Evolutionary conservation across 768 basidiomycete species (phyloP).

Genomic region (Hericium rajendrae): DNA sequence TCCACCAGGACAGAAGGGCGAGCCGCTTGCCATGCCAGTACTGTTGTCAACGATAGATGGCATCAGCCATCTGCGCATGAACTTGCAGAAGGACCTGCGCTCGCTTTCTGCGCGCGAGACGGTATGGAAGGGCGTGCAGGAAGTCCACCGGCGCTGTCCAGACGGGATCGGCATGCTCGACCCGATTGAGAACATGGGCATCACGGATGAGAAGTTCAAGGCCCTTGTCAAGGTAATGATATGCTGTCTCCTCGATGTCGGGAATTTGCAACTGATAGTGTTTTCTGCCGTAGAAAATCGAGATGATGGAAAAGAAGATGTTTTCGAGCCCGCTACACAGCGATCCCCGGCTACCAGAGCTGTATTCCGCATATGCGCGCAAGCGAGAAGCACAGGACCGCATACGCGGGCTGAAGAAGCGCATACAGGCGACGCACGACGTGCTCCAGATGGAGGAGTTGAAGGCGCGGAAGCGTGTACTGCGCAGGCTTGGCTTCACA

Average conservation of each 20-base stretch:
- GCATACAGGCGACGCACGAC: slow-evolving; percentile 84
- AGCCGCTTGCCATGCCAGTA: slow-evolving; percentile 81
- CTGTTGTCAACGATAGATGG: slow-evolving; percentile 79
- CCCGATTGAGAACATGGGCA: slow-evolving; percentile 90
- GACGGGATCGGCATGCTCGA: slow-evolving; percentile 82
- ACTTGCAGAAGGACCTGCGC: slow-evolving; percentile 85
- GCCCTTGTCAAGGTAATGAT: slow-evolving; percentile 63
- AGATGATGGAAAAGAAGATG: slow-evolving; percentile 80
- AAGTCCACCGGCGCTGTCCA: slow-evolving; percentile 87
- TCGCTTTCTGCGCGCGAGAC: slow-evolving; percentile 68
- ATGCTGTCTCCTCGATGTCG: slow-evolving; percentile 3
- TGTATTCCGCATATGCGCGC: slow-evolving; percentile 71
- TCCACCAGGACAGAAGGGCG: slow-evolving; percentile 58
- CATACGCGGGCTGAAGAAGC: slow-evolving; percentile 73
- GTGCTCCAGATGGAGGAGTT: slow-evolving; percentile 94
- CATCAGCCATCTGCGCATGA: slow-evolving; percentile 79
- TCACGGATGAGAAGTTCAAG: slow-evolving; percentile 90
- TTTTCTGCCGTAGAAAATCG: no score
- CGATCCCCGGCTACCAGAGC: slow-evolving; percentile 65
- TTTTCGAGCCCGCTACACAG: slow-evolving; percentile 69
- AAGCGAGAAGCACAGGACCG: slow-evolving; percentile 65
- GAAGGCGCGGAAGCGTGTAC: slow-evolving; percentile 87
- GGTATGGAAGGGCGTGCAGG: slow-evolving; percentile 81
- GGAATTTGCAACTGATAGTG: neutral
- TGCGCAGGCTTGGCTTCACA: slow-evolving; percentile 88